Conservation (phyloP, 2,329 filamentous ascomycete genomes). For the Cladobotryum protrusum region DNA sequence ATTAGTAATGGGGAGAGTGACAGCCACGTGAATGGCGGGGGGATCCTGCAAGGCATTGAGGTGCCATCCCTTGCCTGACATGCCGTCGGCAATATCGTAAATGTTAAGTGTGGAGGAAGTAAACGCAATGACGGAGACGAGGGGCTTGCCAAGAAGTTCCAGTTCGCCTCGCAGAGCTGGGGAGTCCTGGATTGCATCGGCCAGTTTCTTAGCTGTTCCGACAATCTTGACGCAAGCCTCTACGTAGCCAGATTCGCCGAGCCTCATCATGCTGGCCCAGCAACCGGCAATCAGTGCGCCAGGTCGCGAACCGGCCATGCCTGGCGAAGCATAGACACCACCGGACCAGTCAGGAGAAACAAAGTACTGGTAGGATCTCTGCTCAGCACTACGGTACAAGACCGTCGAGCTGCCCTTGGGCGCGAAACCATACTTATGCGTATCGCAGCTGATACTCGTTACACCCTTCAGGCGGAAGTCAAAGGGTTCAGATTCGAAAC, state of each 20-base stretch:
- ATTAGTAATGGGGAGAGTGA: conserved; percentile 78
- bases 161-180: conserved; percentile 66
- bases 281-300: conserved; percentile 92
- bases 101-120: conserved; percentile 76
- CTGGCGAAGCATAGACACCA: conserved; percentile 90
- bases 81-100: conserved; percentile 88
- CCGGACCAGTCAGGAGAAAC: conserved; percentile 92
- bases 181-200: conserved; percentile 63
- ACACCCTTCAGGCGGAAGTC: conserved; percentile 94
- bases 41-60: conserved; percentile 90
- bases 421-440: conserved; percentile 98
- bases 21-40: conserved; percentile 87
- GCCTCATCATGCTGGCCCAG: conserved; percentile 86
- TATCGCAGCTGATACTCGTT: conserved; percentile 92
- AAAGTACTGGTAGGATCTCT: conserved; percentile 92
- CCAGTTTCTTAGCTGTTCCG: conserved; percentile 76
- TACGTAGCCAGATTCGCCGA: conserved; percentile 84
- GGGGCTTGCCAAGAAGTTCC: conserved; percentile 72
- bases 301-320: conserved; percentile 83
- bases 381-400: conserved; percentile 73
- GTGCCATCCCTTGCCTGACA: conserved; percentile 85
- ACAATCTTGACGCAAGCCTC: conserved; percentile 84
- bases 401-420: conserved; percentile 95
- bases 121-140: conserved; percentile 89
- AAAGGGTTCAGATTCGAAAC: conserved; percentile 81